These are phyloP conservation scores for Fraxinus dipetala DNA, from an alignment of 305 asterid genomes.

Conservation along the genomic window DNA sequence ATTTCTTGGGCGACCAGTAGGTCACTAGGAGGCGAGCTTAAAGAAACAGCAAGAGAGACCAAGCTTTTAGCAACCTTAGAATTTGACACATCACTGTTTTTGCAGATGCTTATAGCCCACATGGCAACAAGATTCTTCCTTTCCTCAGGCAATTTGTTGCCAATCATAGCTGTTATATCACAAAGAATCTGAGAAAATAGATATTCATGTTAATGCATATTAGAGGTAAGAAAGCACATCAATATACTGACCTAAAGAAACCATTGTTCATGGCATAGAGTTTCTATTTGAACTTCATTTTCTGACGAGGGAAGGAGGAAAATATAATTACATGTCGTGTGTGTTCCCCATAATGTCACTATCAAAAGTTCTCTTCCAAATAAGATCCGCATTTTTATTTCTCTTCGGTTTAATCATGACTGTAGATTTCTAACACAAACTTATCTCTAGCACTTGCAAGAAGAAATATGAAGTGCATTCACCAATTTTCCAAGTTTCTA, in stretches of 20 bases:
- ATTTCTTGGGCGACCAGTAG: conserved; percentile 49
- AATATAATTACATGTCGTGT: neutral
- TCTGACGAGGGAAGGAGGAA: neutral
- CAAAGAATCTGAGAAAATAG: conserved; percentile 46
- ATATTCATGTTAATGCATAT: conserved; percentile 2
- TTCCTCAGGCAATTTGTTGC: conserved; percentile 51
- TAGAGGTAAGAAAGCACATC: conserved; percentile 5
- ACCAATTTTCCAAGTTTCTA: neutral
- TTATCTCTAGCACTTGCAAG: neutral
- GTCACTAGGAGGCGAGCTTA: conserved; percentile 61
- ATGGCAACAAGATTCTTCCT: conserved; percentile 53
- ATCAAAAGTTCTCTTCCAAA: neutral
- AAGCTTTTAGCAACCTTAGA: conserved; percentile 61
- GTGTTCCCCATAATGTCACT: neutral
- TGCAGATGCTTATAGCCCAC: conserved; percentile 53
- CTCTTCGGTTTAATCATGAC: neutral
- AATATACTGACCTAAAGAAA: conserved; percentile 16
- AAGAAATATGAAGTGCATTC: conserved; percentile 2
- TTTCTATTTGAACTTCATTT: neutral
- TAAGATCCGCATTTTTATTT: neutral
- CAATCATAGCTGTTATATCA: conserved; percentile 58
- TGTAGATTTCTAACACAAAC: neutral
- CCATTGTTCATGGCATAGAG: neutral
- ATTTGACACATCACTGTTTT: conserved; percentile 43
- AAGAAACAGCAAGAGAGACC: conserved; percentile 49